Evolutionary conservation across 805 yeast genomes (phyloP).

Genomic region (Torulaspora indica): DNA sequence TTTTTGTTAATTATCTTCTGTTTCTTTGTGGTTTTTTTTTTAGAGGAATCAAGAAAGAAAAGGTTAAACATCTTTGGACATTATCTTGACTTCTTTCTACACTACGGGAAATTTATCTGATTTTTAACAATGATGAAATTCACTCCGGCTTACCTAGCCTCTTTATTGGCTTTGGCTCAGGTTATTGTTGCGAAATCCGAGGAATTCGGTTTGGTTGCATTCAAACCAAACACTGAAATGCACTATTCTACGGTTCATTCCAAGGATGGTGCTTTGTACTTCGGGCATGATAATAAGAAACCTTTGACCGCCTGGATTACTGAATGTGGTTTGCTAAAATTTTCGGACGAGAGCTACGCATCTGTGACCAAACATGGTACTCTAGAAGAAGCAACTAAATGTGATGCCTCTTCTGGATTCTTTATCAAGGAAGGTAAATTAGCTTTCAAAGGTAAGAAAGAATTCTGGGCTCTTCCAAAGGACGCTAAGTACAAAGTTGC

Average conservation of each 20-base stretch:
- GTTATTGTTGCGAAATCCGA: constrained; percentile 36
- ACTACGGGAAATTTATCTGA: neutral
- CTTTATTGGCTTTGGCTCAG: constrained; percentile 28
- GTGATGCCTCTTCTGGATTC: constrained; percentile 37
- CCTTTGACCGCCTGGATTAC: constrained; percentile 28
- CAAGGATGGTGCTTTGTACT: constrained; percentile 20
- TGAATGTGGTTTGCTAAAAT: constrained; percentile 35
- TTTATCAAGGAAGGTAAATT: constrained; percentile 39
- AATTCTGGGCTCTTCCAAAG: constrained; percentile 41
- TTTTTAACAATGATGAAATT: constrained; percentile 22
- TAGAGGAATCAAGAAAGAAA: constrained; percentile 2
- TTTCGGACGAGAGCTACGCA: constrained; percentile 33
- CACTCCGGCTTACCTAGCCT: constrained; percentile 22
- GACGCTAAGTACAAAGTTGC: constrained; percentile 25
- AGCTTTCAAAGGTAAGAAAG: constrained; percentile 33
- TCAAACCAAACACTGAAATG: constrained; percentile 37
- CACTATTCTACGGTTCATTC: constrained; percentile 30
- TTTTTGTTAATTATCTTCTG: neutral
- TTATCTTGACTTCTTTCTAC: constrained; percentile 1
- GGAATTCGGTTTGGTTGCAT: constrained; percentile 34
- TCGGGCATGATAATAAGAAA: constrained; percentile 16
- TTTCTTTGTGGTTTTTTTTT: neutral
- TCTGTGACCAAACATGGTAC: constrained; percentile 25
- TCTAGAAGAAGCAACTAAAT: constrained; percentile 20
- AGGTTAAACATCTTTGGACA: constrained; percentile 1